Percentiles rank a stretch among this genome's conserved stretches.
These are phyloP conservation scores for Tetrahymena malaccensis DNA, from an alignment of 73 alveolate species.

Conservation along the genomic window DNA sequence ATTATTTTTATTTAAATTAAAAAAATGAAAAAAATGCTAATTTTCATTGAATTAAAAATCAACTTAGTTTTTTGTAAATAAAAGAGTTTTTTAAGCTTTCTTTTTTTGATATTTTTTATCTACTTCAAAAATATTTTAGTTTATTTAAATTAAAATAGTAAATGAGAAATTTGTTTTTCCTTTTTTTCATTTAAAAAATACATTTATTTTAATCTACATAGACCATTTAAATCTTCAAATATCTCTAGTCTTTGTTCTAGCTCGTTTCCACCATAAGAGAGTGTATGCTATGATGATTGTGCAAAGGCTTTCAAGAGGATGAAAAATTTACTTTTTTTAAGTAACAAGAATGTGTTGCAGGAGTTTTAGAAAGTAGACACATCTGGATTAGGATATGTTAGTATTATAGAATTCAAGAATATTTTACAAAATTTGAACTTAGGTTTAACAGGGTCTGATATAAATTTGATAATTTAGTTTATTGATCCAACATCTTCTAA, in stretches of 20 bases:
- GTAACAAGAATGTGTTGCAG: constrained; percentile 9
- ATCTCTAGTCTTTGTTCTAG: neutral
- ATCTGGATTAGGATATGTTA: constrained; percentile 40
- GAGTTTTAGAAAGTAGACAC: constrained; percentile 23
- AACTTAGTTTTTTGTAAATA: too few species aligned
- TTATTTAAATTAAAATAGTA: too few species aligned
- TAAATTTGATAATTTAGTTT: constrained; percentile 33
- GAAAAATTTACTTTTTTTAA: neutral
- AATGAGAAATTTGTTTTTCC: too few species aligned
- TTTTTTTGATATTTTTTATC: too few species aligned
- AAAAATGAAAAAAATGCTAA: too few species aligned
- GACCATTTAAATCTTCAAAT: neutral
- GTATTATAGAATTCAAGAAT: constrained; percentile 47
- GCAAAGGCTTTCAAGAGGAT: constrained; percentile 35
- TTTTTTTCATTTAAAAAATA: too few species aligned
- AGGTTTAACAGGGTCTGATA: constrained; percentile 47
- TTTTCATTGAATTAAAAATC: too few species aligned
- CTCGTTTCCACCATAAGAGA: neutral
- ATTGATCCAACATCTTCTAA: constrained; percentile 48
- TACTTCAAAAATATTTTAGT: too few species aligned
- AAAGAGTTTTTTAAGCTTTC: too few species aligned
- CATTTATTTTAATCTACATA: too few species aligned
- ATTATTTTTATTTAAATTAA: too few species aligned
- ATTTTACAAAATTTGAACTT: constrained; percentile 42
- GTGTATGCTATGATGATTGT: constrained; percentile 5